Conservation (phyloP, 2,329 filamentous ascomycete genomes). For the Fusarium pseudograminearum region DNA sequence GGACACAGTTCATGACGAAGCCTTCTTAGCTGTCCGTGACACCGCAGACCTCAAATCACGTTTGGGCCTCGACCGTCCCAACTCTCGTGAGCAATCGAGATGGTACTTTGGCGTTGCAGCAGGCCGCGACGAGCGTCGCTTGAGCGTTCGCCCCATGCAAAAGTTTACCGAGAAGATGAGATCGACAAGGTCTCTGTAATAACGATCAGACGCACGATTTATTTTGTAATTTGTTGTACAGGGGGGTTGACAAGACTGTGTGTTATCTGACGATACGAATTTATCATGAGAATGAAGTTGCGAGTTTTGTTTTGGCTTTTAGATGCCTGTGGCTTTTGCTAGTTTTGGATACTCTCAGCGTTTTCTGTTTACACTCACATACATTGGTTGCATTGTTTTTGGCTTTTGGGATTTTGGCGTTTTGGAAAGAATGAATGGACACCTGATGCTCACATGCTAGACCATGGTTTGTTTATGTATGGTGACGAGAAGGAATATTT, state of each 20-base stretch:
- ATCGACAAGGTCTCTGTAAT: conserved; percentile 47
- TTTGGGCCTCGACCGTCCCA: conserved; percentile 67
- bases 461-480: conserved; percentile 24
- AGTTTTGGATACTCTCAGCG: conserved; percentile 23
- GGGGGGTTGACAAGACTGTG: conserved; percentile 2
- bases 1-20: conserved; percentile 76
- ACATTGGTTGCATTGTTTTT: conserved; percentile 31
- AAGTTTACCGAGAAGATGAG: conserved; percentile 58
- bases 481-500: conserved; percentile 8
- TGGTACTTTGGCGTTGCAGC: conserved; percentile 64
- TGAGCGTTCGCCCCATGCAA: conserved; percentile 60
- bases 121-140: conserved; percentile 56
- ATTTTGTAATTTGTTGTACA: conserved; percentile 32
- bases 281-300: conserved; percentile 7
- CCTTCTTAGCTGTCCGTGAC: conserved; percentile 76
- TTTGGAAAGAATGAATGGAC: conserved; percentile 26
- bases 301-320: conserved; percentile 3
- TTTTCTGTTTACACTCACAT: conserved; percentile 7
- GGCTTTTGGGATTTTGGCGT: conserved; percentile 41
- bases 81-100: conserved; percentile 60
- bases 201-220: conserved; percentile 34
- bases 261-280: conserved; percentile 24
- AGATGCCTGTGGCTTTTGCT: conserved; percentile 5
- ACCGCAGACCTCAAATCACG: conserved; percentile 76
- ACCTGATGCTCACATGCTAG: conserved; percentile 20